phyloP scores from a whole-genome alignment of 176 grass and related monocot species.

The Oryza officinalis region DNA sequence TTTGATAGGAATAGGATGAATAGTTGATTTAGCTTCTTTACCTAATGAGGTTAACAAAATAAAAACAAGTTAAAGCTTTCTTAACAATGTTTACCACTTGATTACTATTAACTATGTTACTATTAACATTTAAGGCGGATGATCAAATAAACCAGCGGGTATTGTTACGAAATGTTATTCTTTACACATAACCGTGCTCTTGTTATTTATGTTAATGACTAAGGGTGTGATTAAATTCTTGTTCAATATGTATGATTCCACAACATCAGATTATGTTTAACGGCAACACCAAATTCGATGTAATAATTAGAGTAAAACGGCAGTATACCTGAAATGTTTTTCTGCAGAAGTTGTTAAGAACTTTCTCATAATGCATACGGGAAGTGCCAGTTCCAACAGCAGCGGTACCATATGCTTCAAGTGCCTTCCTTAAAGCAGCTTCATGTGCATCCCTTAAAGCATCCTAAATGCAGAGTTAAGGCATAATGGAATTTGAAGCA shows the following conservation, averaged over 20 bases:
- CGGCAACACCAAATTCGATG: neutral
- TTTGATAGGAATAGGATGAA: neutral
- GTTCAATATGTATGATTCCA: neutral
- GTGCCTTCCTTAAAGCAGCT: slow-evolving; percentile 63
- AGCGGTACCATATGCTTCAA: slow-evolving; percentile 55
- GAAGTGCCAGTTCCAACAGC: slow-evolving; percentile 68
- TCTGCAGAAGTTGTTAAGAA: slow-evolving; percentile 63
- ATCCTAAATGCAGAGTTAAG: slow-evolving; percentile 51
- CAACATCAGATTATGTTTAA: neutral
- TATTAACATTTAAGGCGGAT: neutral
- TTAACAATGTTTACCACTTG: neutral
- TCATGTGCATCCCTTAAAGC: slow-evolving; percentile 65
- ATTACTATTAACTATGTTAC: neutral
- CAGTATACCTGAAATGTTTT: slow-evolving; percentile 66
- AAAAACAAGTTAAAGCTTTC: neutral
- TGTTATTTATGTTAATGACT: neutral
- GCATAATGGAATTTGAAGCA: neutral
- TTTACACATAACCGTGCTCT: neutral
- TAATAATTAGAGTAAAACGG: neutral
- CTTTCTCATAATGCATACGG: slow-evolving; percentile 65
- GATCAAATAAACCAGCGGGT: neutral
- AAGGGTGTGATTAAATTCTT: neutral
- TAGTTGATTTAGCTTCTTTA: neutral
- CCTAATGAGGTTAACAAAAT: neutral
- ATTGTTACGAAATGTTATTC: slow-evolving; percentile 1